Conservation (phyloP, 2,329 filamentous ascomycete species). For the Drechmeria coniospora region DNA sequence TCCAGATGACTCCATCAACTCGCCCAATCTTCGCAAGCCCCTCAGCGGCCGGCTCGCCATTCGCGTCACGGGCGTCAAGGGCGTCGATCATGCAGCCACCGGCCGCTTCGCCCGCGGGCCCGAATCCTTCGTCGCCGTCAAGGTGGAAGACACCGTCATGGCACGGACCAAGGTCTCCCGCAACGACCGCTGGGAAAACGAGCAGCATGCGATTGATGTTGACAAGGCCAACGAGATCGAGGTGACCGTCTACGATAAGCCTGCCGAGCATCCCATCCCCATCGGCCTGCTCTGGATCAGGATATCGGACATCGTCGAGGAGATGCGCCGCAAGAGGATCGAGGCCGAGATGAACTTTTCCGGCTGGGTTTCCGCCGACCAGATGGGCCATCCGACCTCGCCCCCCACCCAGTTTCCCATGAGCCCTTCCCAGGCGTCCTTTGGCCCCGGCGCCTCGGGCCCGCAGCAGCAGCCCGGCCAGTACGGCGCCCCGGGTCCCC, state of each 20-base stretch:
- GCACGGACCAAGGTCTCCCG: constrained; percentile 74
- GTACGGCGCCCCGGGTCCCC: constrained; percentile 21
- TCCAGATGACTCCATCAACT: constrained; percentile 91
- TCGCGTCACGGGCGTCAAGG: constrained; percentile 74
- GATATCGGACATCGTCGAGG: constrained; percentile 92
- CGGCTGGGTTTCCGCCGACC: constrained; percentile 94
- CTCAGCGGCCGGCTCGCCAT: constrained; percentile 80
- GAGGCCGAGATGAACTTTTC: constrained; percentile 89
- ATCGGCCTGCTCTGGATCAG: constrained; percentile 94
- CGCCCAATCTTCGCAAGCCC: constrained; percentile 90
- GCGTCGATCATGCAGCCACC: constrained; percentile 83
- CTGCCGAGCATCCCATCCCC: constrained; percentile 75
- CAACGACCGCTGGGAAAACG: constrained; percentile 81
- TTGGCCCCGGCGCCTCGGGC: constrained; percentile 27
- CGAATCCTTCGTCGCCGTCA: constrained; percentile 90
- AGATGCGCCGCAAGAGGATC: constrained; percentile 93
- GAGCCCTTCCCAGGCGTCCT: constrained; percentile 28
- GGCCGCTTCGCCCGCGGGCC: constrained; percentile 76
- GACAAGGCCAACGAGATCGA: constrained; percentile 99
- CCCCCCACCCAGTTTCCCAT: constrained; percentile 42
- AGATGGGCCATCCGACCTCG: constrained; percentile 53
- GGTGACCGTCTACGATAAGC: constrained; percentile 93
- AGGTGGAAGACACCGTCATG: constrained; percentile 88
- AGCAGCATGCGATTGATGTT: constrained; percentile 82
- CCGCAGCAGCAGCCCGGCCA: constrained; percentile 12